These are phyloP conservation scores for Ottelia alismoides DNA, from an alignment of 106 monocot genomes.

Conservation along the genomic window DNA sequence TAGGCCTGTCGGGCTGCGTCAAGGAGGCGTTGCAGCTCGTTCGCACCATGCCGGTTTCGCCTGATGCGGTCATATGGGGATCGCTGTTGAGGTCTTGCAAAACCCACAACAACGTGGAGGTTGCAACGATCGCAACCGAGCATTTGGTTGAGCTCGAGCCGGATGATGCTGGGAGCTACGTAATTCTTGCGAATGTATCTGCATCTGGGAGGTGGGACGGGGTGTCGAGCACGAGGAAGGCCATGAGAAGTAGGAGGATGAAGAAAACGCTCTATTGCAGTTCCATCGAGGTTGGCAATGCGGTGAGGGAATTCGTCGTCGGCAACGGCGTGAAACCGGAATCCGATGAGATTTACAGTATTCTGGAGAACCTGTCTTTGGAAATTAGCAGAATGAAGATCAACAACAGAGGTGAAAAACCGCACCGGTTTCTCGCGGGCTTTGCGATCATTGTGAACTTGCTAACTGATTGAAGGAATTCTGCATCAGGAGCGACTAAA, in stretches of 20 bases:
- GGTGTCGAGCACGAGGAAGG: slow-evolving; percentile 36
- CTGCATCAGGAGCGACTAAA: no score
- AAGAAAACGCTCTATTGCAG: slow-evolving; percentile 68
- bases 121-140: slow-evolving; percentile 29
- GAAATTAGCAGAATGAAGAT: no score
- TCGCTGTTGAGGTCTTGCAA: slow-evolving; percentile 47
- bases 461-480: no score
- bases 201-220: slow-evolving; percentile 43
- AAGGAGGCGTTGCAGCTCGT: slow-evolving; percentile 25
- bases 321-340: slow-evolving; percentile 15
- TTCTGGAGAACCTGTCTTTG: slow-evolving; percentile 27
- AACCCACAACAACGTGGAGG: slow-evolving; percentile 23
- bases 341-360: slow-evolving; percentile 18
- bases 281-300: slow-evolving; percentile 46
- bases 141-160: slow-evolving; percentile 50
- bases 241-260: slow-evolving; percentile 33
- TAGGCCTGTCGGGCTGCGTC: slow-evolving; percentile 36
- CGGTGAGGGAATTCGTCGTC: slow-evolving; percentile 41
- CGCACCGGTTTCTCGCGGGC: no score
- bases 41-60: slow-evolving; percentile 25
- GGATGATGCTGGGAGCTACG: slow-evolving; percentile 49
- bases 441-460: no score
- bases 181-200: slow-evolving; percentile 44
- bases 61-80: slow-evolving; percentile 69
- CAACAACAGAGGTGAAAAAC: no score